Base-by-base conservation (phyloP, 2,329 filamentous ascomycete species). In the Penicillium brasilianum region DNA sequence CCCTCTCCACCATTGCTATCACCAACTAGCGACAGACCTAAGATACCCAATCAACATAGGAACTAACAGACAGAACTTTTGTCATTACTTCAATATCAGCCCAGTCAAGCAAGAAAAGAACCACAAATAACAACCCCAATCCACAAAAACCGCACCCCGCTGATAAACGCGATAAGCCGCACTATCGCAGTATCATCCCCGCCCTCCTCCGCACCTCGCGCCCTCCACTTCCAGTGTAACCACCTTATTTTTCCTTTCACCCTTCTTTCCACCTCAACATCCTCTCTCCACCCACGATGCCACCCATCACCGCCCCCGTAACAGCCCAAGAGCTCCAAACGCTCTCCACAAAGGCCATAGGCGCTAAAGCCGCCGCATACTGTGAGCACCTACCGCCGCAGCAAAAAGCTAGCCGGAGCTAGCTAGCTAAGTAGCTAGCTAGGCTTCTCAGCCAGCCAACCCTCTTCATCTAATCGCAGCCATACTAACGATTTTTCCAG, bases 281-380 rank as follows among this genome's bases (percentile, higher is more conserved):
- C 16, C 13, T n/a, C 9, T 25, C 46, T 36, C 22, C 22, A 25
- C 18, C 20, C 22, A 46, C 36, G 22, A 53, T 34, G 43, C 57
- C 41, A 34, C 50, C 43, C 49, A 37, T 48, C 50, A 30, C 20
- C 32, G 34, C 51, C 34, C 43, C 63, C 72, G 81, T 96, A 46
- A 87, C 85, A 10, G 74, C 78, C 16, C 74, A 80, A 52, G 89
- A 96, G 75, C 86, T 96, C 74, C 75, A 82, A 61, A 80, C 82
- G 44, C 85, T 97, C 51, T 85, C 84, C 56, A 76, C 80, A 60
- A 82, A 85, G 72, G 88, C 89, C 67, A 82, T 86, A 56, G 86
- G 86, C 6, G 92, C 93, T 61, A 96, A 96, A 77, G 82, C 82
- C 2, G 84, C 82, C 57, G 93, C 94, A 37, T 97, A 98, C 81